phyloP scores from a whole-genome alignment of 345 rosid species.

The Erodium maritimum region DNA sequence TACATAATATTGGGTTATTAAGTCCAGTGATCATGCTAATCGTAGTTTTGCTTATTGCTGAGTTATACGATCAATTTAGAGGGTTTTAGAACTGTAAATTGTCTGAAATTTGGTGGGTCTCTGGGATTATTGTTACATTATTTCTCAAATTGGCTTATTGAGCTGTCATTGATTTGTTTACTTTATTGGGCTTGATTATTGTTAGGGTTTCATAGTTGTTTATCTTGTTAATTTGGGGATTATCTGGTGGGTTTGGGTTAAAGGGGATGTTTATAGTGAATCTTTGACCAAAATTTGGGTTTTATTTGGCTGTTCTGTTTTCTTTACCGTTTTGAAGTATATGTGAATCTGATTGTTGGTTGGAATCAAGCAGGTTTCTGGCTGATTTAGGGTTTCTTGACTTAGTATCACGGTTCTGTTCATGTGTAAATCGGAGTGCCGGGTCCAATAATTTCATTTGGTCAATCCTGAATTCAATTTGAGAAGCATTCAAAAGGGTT shows the following conservation, averaged over 20 bases:
- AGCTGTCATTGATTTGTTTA: constrained; percentile 5
- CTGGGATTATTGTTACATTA: constrained; percentile 6
- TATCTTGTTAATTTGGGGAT: not conserved
- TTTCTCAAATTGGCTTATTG: not conserved
- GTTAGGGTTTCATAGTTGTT: constrained; percentile 12
- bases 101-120: too few relatives aligned
- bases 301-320: too few relatives aligned
- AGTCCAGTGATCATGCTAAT: too few relatives aligned
- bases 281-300: constrained; percentile 20
- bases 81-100: too few relatives aligned
- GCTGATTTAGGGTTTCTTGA: too few relatives aligned
- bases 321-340: too few relatives aligned
- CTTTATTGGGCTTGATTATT: constrained; percentile 7
- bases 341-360: not conserved
- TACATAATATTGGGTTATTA: too few relatives aligned
- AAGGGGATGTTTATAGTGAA: constrained; percentile 13
- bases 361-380: not conserved
- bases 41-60: too few relatives aligned
- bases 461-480: not conserved
- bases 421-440: too few relatives aligned
- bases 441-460: not conserved
- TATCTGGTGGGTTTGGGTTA: constrained; percentile 18
- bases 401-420: too few relatives aligned
- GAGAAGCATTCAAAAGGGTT: not conserved
- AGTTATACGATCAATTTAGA: too few relatives aligned